Conservation (phyloP, 1,284 basidiomycete species). For the Termitomyces sp. region DNA sequence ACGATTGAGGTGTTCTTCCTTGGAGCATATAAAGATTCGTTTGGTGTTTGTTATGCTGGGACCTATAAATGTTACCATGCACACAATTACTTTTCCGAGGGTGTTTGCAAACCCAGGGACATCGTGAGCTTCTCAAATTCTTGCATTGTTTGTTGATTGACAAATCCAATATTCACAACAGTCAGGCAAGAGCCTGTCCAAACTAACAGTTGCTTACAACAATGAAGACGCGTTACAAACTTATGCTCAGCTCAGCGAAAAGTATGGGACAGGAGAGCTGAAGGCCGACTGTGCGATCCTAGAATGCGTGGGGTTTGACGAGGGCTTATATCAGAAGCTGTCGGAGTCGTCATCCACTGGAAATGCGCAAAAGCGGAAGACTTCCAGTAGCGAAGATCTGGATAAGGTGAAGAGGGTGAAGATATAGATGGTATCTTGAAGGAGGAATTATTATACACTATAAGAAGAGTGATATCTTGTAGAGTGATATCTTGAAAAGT, state of each 20-base stretch:
- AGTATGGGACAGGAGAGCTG: slow-evolving; percentile 2
- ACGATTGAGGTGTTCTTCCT: slow-evolving; percentile 9
- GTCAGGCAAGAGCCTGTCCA: neutral
- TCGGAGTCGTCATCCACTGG: no score
- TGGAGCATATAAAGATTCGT: neutral
- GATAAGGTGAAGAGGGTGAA: neutral
- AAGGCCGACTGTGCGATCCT: slow-evolving; percentile 10
- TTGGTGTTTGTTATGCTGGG: slow-evolving; percentile 11
- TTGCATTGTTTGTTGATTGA: neutral
- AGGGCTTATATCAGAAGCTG: slow-evolving; percentile 5
- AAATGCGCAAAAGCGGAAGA: neutral
- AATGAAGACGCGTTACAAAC: neutral
- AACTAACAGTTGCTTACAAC: neutral
- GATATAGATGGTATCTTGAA: neutral
- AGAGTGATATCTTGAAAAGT: no score
- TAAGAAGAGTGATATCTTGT: no score
- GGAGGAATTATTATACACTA: neutral
- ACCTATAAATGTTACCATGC: slow-evolving; percentile 10
- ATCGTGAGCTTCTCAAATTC: slow-evolving; percentile 5
- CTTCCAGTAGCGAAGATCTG: neutral
- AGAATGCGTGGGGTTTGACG: slow-evolving; percentile 13
- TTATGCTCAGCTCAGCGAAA: neutral
- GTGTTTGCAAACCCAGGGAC: neutral
- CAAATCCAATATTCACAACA: neutral
- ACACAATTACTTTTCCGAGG: slow-evolving; percentile 5